phyloP scores from a whole-genome alignment of 1,139 yeast genomes.

The Kodamaea alishanica region DNA sequence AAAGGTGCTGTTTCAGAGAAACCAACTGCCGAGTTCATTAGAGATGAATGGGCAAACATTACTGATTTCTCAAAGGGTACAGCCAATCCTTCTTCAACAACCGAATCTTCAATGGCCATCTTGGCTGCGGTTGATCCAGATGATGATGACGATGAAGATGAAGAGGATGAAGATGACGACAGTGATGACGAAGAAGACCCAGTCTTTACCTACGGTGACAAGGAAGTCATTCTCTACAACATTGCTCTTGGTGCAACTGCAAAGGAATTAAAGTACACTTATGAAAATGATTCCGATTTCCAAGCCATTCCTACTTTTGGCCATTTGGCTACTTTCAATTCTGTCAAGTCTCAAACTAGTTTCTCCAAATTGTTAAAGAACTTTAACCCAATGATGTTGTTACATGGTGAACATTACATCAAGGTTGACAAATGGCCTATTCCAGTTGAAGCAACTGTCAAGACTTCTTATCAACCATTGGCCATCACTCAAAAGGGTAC shows the following conservation, averaged over 20 bases:
- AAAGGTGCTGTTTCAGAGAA: constrained; percentile 69
- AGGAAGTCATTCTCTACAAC: constrained; percentile 81
- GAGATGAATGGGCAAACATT: constrained; percentile 63
- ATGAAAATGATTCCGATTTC: constrained; percentile 75
- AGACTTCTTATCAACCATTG: constrained; percentile 63
- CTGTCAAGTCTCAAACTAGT: constrained; percentile 49
- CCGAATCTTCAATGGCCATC: constrained; percentile 79
- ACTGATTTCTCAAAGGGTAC: constrained; percentile 61
- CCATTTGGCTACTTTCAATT: constrained; percentile 68
- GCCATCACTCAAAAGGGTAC: constrained; percentile 84
- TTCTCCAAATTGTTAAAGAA: constrained; percentile 63
- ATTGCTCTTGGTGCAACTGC: constrained; percentile 85
- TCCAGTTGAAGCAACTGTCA: constrained; percentile 65
- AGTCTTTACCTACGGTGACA: constrained; percentile 51
- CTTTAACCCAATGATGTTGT: constrained; percentile 82
- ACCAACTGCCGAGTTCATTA: constrained; percentile 67
- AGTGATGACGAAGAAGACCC: constrained; percentile 52
- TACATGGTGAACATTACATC: constrained; percentile 95
- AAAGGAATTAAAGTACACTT: constrained; percentile 71
- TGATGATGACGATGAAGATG: constrained; percentile 47
- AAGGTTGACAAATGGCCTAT: constrained; percentile 76
- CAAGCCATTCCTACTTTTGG: constrained; percentile 93
- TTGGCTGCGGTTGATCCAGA: constrained; percentile 60
- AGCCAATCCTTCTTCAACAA: constrained; percentile 58
- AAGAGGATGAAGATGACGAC: constrained; percentile 47